Conservation (phyloP, 2,329 filamentous ascomycete genomes). For the Orbilia javanica region DNA sequence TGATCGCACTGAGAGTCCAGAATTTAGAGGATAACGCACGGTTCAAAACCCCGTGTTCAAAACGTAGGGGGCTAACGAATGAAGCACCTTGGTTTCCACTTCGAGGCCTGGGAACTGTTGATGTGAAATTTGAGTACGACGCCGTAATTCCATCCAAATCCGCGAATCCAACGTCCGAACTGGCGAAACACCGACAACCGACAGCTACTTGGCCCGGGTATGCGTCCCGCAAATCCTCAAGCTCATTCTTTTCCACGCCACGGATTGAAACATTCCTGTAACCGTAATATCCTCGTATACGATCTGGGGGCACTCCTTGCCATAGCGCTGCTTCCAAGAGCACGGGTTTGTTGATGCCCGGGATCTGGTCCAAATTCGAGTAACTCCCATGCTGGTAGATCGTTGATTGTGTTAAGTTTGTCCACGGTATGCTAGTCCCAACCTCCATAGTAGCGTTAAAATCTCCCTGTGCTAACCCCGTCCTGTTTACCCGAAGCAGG, state of each 20-base stretch:
- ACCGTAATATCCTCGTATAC: neutral
- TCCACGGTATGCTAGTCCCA: neutral
- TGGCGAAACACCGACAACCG: constrained; percentile 28
- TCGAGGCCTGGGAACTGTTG: neutral
- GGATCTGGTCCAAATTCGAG: neutral
- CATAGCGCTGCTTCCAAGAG: constrained; percentile 10
- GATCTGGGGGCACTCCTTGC: neutral
- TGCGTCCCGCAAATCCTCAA: neutral
- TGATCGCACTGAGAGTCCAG: neutral
- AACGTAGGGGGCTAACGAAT: neutral
- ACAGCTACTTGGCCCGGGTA: neutral
- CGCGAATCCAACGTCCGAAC: constrained; percentile 19
- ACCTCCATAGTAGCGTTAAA: constrained; percentile 15
- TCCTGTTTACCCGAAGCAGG: neutral
- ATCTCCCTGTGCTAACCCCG: neutral
- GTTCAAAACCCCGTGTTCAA: neutral
- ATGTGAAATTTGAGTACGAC: constrained; percentile 13
- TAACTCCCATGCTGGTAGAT: neutral
- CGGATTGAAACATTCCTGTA: neutral
- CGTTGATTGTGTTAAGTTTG: neutral
- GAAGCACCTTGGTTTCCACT: neutral
- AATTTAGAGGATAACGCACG: neutral
- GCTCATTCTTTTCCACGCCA: neutral
- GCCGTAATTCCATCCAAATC: neutral
- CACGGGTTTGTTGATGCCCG: constrained; percentile 3